Evolutionary conservation across 495 filamentous ascomycete species (phyloP), one percentile per base, ranked within the genome.

Genomic region (Penicillium pulvis): DNA sequence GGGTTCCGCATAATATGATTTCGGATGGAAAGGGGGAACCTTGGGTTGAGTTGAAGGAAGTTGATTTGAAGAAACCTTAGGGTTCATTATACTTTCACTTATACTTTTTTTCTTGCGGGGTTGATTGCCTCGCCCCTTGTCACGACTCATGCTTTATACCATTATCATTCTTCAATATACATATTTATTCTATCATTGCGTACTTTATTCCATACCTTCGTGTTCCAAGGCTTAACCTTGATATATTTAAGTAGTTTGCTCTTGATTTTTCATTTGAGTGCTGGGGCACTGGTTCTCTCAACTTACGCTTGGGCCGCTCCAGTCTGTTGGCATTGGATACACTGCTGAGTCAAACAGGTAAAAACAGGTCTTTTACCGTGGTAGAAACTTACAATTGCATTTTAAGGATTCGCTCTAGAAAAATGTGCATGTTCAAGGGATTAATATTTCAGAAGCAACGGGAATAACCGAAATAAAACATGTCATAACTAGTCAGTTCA

Each of bases 31-130:
- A 53, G 23, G 47, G 45, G 9, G 47, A n/a, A n/a, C 31, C 35
- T n/a, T 67, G 60, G 64, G 61, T 67, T 24, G 64, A 63, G 36
- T 43, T 67, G 52, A 49, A 51, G 1, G 23, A 53, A 6, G 24
- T 61, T 31, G 53, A 57, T 24, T 43, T 56, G 33, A 36, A 36
- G 14, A 36, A 48, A 31, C 49, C 16, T 41, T 16, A 12, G 39
- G 39, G 39, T 6, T 6, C 2, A 39, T 28, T 20, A 12, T 16
- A 12, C 12, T 12, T 36, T 36, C 4, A 36, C 10, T 11, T 12
- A 14, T 16, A 12, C 7, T 45, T n/a, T 43, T 44, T 23, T 53
- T 16, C 26, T 26, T 35, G 14, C 10, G 31, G 2, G 7, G 17
- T 16, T 23, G 23, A 6, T 14, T 33, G 31, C 53, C 45, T 42